phyloP scores from a whole-genome alignment of 73 alveolate genomes.

The Blepharisma japonicum region DNA sequence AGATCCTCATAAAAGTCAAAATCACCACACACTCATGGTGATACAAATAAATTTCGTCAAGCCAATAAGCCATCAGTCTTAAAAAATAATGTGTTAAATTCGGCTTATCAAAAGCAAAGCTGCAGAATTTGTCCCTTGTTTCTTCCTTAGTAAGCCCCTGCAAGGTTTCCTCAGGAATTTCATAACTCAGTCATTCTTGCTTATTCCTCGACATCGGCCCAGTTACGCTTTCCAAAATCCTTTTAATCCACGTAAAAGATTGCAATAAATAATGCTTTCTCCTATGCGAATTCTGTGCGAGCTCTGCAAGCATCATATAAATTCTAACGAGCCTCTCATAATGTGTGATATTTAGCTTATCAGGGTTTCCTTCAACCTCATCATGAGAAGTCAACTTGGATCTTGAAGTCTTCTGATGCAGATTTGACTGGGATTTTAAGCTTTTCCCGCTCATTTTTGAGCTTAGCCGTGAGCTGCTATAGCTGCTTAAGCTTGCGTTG shows the following conservation, averaged over 20 bases:
- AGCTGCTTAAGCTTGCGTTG: slow-evolving; percentile 76
- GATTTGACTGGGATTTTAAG: slow-evolving; percentile 73
- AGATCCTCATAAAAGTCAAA: slow-evolving; percentile 64
- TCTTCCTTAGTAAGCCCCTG: slow-evolving; percentile 63
- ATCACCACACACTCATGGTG: slow-evolving; percentile 68
- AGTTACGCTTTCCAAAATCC: slow-evolving; percentile 61
- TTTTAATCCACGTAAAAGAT: slow-evolving; percentile 79
- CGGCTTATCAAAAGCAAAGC: slow-evolving; percentile 83
- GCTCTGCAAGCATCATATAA: slow-evolving; percentile 91
- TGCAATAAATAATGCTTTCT: slow-evolving; percentile 83
- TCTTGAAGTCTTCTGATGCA: slow-evolving; percentile 57
- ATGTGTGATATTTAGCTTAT: slow-evolving; percentile 89
- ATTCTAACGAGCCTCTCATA: slow-evolving; percentile 93
- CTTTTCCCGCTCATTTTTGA: slow-evolving; percentile 57
- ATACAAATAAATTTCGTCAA: slow-evolving; percentile 72
- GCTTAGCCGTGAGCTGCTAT: slow-evolving; percentile 64
- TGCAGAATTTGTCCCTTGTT: slow-evolving; percentile 71
- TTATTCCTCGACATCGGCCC: slow-evolving; percentile 78
- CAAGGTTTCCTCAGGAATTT: slow-evolving; percentile 69
- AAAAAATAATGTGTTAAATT: slow-evolving; percentile 73
- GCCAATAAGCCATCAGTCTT: slow-evolving; percentile 57
- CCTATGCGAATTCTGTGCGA: slow-evolving; percentile 80
- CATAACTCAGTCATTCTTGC: slow-evolving; percentile 76
- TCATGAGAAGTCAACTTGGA: slow-evolving; percentile 87
- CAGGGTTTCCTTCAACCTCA: slow-evolving; percentile 96